These are phyloP conservation scores for Phaeotremella skinneri DNA, from an alignment of 768 basidiomycete species.

Conservation along the genomic window DNA sequence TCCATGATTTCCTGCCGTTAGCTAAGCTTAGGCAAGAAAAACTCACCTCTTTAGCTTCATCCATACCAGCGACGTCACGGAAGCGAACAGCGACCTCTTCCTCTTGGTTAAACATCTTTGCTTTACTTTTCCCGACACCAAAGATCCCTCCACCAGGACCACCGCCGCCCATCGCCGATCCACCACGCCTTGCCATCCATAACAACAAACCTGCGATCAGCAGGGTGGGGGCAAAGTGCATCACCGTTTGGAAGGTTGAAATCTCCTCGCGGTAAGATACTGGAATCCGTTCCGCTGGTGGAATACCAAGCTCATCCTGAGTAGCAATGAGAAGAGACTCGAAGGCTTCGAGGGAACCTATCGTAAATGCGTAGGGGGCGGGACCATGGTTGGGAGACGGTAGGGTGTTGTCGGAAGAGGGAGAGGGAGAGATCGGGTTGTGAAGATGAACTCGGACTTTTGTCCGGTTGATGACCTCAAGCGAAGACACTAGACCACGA, in stretches of 20 bases:
- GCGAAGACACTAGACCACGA: constrained; percentile 90
- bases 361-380: constrained; percentile 78
- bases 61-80: constrained; percentile 98
- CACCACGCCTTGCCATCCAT: constrained; percentile 72
- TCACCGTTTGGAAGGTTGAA: constrained; percentile 71
- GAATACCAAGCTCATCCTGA: constrained; percentile 86
- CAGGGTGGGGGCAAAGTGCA: constrained; percentile 93
- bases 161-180: constrained; percentile 59
- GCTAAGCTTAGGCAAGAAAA: neutral
- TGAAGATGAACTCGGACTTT: constrained; percentile 90
- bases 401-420: constrained; percentile 22
- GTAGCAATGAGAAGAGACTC: constrained; percentile 93
- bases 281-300: constrained; percentile 87
- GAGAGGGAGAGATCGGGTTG: constrained; percentile 60
- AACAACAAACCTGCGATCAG: constrained; percentile 85
- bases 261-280: constrained; percentile 96
- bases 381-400: constrained; percentile 47
- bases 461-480: constrained; percentile 84
- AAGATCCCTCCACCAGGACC: constrained; percentile 82
- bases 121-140: constrained; percentile 91
- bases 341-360: constrained; percentile 94
- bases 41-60: constrained; percentile 84
- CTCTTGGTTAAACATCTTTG: constrained; percentile 95
- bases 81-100: constrained; percentile 90
- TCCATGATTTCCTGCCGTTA: constrained; percentile 82